A percentile compares a stretch with the other conserved stretches of the same genome.
phyloP scores from a whole-genome alignment of 2,329 filamentous ascomycete genomes.

The Diaporthe eres region DNA sequence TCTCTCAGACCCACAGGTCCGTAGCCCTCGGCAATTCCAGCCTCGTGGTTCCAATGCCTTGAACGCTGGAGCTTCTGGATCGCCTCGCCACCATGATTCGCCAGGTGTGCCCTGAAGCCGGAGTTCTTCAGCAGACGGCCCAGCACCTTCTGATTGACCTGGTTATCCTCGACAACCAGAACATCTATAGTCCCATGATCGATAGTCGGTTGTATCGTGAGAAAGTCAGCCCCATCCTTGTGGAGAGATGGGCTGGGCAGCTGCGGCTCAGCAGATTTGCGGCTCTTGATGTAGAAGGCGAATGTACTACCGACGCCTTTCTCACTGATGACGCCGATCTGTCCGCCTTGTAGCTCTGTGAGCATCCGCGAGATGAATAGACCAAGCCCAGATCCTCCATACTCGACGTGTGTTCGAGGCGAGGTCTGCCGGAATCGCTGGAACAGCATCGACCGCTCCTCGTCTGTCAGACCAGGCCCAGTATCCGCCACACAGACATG shows the following conservation, averaged over 20 bases:
- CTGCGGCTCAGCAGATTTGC: constrained; percentile 56
- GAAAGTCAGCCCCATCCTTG: not conserved
- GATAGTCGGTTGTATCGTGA: constrained; percentile 44
- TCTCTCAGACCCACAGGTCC: constrained; percentile 50
- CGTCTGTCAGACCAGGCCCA: constrained; percentile 77
- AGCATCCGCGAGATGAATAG: constrained; percentile 84
- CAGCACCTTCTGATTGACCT: constrained; percentile 76
- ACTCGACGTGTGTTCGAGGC: constrained; percentile 81
- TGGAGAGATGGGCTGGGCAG: constrained; percentile 53
- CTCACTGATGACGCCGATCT: constrained; percentile 79
- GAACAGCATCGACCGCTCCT: constrained; percentile 82
- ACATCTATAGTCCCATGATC: constrained; percentile 63
- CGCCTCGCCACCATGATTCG: constrained; percentile 73
- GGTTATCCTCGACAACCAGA: constrained; percentile 77
- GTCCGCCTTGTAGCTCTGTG: constrained; percentile 82
- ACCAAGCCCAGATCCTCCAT: constrained; percentile 84
- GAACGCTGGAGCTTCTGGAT: constrained; percentile 69
- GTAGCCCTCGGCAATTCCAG: constrained; percentile 30
- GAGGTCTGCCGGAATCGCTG: constrained; percentile 85
- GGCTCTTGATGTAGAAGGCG: constrained; percentile 81
- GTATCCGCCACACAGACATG: constrained; percentile 81
- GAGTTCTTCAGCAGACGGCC: constrained; percentile 72
- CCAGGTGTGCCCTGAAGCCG: constrained; percentile 73
- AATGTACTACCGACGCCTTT: constrained; percentile 81
- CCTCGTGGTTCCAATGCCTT: constrained; percentile 62